phyloP scores from a whole-genome alignment of 257 asterid genomes.

The Linaria vulgaris region DNA sequence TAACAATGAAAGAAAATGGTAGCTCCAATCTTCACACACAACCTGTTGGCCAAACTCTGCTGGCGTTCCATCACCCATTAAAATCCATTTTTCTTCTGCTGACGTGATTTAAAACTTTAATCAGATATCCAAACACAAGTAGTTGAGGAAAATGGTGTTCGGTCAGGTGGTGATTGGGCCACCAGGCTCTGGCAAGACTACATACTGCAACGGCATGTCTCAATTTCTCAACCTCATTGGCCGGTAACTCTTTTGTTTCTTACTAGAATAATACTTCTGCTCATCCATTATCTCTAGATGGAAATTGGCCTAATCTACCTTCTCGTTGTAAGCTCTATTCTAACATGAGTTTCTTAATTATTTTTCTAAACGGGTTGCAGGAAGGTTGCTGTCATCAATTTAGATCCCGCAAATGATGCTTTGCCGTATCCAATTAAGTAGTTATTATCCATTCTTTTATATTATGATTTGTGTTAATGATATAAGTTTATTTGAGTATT shows the following conservation, averaged over 20 bases:
- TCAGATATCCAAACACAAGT: too few species aligned
- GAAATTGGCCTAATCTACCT: constrained; percentile 1
- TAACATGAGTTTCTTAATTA: background rate
- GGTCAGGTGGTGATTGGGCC: constrained; percentile 99
- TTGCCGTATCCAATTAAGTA: constrained; percentile 77
- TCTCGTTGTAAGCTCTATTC: background rate
- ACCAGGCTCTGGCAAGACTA: constrained; percentile 98
- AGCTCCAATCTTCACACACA: too few species aligned
- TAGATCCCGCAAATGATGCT: constrained; percentile 96
- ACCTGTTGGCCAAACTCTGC: too few species aligned
- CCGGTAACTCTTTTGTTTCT: constrained; percentile 43
- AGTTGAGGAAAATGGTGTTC: constrained; percentile 55
- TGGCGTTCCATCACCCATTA: too few species aligned
- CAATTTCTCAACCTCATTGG: constrained; percentile 91
- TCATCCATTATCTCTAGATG: background rate
- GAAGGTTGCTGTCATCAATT: constrained; percentile 88
- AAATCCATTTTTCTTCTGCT: too few species aligned
- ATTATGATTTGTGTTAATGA: background rate
- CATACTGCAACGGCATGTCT: constrained; percentile 98
- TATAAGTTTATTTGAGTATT: constrained; percentile 13
- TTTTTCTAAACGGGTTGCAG: constrained; percentile 43
- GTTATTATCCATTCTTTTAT: constrained; percentile 11
- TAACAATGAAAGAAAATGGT: too few species aligned
- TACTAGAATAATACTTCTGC: background rate
- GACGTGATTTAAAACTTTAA: too few species aligned